phyloP scores from a whole-genome alignment of 768 basidiomycete genomes.

The Hypsizygus marmoreus region DNA sequence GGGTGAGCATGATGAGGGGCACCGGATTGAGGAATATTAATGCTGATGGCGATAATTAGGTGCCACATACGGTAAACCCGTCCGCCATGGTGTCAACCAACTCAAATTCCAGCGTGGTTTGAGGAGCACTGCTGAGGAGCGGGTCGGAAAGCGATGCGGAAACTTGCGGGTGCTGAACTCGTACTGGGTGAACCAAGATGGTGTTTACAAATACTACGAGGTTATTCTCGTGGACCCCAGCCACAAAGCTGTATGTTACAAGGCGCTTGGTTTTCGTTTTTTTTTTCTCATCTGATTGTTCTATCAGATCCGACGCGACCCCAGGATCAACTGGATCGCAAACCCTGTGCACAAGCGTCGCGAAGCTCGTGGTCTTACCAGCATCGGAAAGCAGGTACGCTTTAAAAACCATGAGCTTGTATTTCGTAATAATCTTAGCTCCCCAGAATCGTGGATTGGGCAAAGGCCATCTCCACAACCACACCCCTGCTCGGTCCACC shows the following conservation, averaged over 20 bases:
- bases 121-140: conserved; percentile 94
- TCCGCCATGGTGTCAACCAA: conserved; percentile 99
- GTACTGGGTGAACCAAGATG: conserved; percentile 99
- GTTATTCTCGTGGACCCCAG: conserved; percentile 96
- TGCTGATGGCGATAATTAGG: conserved; percentile 41
- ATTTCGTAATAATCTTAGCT: conserved; percentile 5
- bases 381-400: conserved; percentile 90
- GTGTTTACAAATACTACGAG: conserved; percentile 99
- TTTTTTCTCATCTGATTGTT: conserved; percentile 13
- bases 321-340: conserved; percentile 98
- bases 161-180: conserved; percentile 97
- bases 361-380: conserved; percentile 96
- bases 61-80: conserved; percentile 99
- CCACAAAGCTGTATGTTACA: conserved; percentile 84
- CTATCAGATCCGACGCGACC: conserved; percentile 86
- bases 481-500: conserved; percentile 85
- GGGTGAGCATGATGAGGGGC: conserved; percentile 72
- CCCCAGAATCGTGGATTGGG: conserved; percentile 92
- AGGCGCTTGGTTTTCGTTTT: neutral
- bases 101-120: conserved; percentile 96
- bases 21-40: neutral
- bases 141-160: conserved; percentile 94
- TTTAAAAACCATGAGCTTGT: conserved; percentile 9
- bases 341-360: conserved; percentile 99
- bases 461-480: conserved; percentile 94